A percentile compares a stretch with the other conserved stretches of the same genome.
Evolutionary conservation across 805 yeast genomes (phyloP).

Genomic region (Zygoascus tannicola): DNA sequence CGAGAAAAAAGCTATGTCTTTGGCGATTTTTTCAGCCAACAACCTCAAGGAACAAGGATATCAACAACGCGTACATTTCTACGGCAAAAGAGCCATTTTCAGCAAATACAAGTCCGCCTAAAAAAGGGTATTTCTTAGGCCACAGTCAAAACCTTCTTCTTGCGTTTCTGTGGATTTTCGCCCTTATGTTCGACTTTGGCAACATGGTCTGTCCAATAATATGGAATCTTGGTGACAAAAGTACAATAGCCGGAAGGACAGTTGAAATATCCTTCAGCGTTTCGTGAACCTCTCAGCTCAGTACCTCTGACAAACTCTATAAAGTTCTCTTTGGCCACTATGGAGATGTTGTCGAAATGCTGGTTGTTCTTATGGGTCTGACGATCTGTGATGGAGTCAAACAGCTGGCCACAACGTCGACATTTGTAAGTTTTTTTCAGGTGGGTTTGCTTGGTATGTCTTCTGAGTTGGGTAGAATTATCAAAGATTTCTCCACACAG

Average conservation of each 20-base stretch:
- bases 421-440: slow-evolving; percentile 17
- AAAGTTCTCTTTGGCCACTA: slow-evolving; percentile 17
- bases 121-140: no score
- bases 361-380: slow-evolving; percentile 23
- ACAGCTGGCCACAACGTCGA: slow-evolving; percentile 21
- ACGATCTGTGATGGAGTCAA: slow-evolving; percentile 20
- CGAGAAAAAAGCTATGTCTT: no score
- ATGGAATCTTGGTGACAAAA: slow-evolving; percentile 21
- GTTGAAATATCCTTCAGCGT: slow-evolving; percentile 18
- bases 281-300: slow-evolving; percentile 14
- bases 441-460: slow-evolving; percentile 17
- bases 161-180: slow-evolving; percentile 20
- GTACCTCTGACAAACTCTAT: slow-evolving; percentile 15
- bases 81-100: no score
- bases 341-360: slow-evolving; percentile 17
- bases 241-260: slow-evolving; percentile 21
- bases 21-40: no score
- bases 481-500: slow-evolving; percentile 16
- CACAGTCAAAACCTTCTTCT: not conserved
- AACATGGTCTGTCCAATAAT: slow-evolving; percentile 21
- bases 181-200: slow-evolving; percentile 21
- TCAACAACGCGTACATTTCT: no score
- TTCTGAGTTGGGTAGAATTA: slow-evolving; percentile 16
- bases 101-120: no score
- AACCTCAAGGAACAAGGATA: no score